A percentile compares a stretch with the other conserved stretches of the same genome.
phyloP scores from a whole-genome alignment of 169 alveolate genomes.

The Plasmodium reichenowi region DNA sequence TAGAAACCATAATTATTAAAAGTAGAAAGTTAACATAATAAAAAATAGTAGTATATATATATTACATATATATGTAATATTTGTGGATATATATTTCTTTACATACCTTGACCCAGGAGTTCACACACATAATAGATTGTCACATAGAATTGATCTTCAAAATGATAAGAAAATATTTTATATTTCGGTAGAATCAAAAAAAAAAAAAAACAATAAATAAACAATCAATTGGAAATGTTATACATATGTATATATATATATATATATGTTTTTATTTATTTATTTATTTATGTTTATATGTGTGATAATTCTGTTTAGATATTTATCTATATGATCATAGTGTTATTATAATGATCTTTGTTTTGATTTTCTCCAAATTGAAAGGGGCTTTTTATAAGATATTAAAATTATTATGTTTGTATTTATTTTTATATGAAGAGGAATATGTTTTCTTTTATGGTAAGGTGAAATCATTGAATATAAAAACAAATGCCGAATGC shows the following conservation, averaged over 20 bases:
- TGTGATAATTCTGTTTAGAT: neutral
- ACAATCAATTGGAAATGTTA: neutral
- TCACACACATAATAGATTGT: too few species aligned
- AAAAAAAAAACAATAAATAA: neutral
- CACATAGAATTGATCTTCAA: too few species aligned
- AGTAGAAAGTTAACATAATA: too few species aligned
- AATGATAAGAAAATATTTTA: too few species aligned
- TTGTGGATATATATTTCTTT: too few species aligned
- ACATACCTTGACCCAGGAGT: too few species aligned
- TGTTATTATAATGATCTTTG: slow-evolving; percentile 34
- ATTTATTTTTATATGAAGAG: slow-evolving; percentile 16
- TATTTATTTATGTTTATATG: neutral
- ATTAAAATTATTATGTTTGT: slow-evolving; percentile 39
- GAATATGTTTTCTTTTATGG: neutral
- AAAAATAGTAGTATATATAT: too few species aligned
- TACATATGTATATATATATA: neutral
- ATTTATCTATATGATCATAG: too few species aligned
- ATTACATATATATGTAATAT: too few species aligned
- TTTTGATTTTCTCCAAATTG: slow-evolving; percentile 1
- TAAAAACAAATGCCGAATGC: neutral
- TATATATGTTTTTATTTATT: neutral
- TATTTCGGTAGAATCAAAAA: neutral
- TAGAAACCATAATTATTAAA: too few species aligned
- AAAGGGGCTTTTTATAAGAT: slow-evolving; percentile 20
- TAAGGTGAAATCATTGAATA: slow-evolving; percentile 7